Conservation (phyloP, 225 moss, liverwort and hornwort genomes). For the Polytrichum formosum region DNA sequence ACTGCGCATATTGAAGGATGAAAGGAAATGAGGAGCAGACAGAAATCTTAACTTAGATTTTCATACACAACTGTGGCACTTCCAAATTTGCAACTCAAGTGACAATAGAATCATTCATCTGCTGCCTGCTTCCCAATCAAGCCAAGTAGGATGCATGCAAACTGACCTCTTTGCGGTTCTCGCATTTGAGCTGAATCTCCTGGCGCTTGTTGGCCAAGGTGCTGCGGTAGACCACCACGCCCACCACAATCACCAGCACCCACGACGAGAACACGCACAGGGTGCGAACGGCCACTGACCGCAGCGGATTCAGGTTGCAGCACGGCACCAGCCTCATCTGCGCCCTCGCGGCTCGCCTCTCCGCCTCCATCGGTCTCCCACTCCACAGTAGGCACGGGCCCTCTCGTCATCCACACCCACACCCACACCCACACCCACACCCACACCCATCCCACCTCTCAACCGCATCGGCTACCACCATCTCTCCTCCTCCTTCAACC, state of each 20-base stretch:
- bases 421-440: constrained; percentile 11
- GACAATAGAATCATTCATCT: too few relatives aligned
- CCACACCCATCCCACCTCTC: constrained; percentile 5
- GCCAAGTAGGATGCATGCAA: too few relatives aligned
- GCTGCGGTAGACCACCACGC: constrained; percentile 34
- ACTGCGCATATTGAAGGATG: not conserved
- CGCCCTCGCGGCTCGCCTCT: constrained; percentile 1
- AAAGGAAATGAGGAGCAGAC: too few relatives aligned
- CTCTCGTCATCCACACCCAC: constrained; percentile 15
- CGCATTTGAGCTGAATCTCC: constrained; percentile 48
- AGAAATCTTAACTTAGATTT: too few relatives aligned
- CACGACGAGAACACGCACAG: constrained; percentile 20
- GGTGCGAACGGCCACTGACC: constrained; percentile 35
- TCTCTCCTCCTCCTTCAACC: not conserved
- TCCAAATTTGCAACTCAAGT: too few relatives aligned
- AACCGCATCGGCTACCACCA: not conserved
- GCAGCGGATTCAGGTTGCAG: constrained; percentile 29
- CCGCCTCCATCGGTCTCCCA: constrained; percentile 25
- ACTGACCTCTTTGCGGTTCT: constrained; percentile 46
- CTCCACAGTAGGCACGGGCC: not conserved
- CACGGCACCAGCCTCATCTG: constrained; percentile 13
- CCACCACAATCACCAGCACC: constrained; percentile 38
- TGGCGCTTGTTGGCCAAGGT: constrained; percentile 39
- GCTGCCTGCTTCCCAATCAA: not conserved
- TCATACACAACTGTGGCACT: too few relatives aligned